phyloP scores from a whole-genome alignment of 805 yeast species.

The Schizosaccharomyces japonicus region DNA sequence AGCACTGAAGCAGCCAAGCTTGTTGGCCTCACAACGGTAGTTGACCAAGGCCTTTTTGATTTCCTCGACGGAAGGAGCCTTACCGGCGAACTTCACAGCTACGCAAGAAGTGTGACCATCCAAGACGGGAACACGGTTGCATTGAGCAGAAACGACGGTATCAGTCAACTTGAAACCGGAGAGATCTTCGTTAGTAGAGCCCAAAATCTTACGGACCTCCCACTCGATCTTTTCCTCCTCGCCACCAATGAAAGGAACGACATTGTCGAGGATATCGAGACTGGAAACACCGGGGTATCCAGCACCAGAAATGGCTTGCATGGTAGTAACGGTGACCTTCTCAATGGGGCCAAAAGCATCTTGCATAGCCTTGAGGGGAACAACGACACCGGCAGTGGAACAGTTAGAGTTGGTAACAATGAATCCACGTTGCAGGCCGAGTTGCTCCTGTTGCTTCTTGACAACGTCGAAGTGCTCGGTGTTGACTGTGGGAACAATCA shows the following conservation, averaged over 20 bases:
- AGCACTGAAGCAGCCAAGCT: slow-evolving; percentile 68
- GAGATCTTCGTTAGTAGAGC: slow-evolving; percentile 29
- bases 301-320: slow-evolving; percentile 96
- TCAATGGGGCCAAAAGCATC: slow-evolving; percentile 80
- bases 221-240: slow-evolving; percentile 97
- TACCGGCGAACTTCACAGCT: slow-evolving; percentile 54
- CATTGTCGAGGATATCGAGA: slow-evolving; percentile 80
- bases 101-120: slow-evolving; percentile 97
- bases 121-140: slow-evolving; percentile 88
- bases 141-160: slow-evolving; percentile 76
- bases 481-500: slow-evolving; percentile 85
- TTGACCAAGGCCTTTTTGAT: slow-evolving; percentile 45
- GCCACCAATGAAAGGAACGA: slow-evolving; percentile 83
- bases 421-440: slow-evolving; percentile 29
- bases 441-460: slow-evolving; percentile 15
- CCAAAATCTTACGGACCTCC: slow-evolving; percentile 91
- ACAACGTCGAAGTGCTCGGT: slow-evolving; percentile 67
- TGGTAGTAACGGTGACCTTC: slow-evolving; percentile 63
- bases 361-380: slow-evolving; percentile 83
- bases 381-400: slow-evolving; percentile 93
- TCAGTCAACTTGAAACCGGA: slow-evolving; percentile 39
- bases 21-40: slow-evolving; percentile 62
- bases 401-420: slow-evolving; percentile 92
- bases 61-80: slow-evolving; percentile 65
- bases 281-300: slow-evolving; percentile 96